A percentile compares a stretch with the other conserved stretches of the same genome.
Conservation (phyloP, 306 rosid species). For the Heteromeles arbutifolia region DNA sequence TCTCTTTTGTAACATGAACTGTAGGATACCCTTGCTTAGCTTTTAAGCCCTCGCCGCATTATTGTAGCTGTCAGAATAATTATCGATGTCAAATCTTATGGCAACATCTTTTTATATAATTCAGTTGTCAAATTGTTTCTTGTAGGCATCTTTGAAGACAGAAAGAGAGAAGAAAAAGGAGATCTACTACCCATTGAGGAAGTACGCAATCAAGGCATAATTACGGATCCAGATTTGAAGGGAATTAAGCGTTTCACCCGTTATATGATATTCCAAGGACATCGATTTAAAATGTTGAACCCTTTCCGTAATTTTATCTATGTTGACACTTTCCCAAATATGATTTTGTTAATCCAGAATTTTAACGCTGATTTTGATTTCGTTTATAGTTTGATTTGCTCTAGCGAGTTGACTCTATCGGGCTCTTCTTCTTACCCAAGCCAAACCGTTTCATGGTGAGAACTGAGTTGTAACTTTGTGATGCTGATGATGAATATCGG, state of each 20-base stretch:
- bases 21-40: background rate
- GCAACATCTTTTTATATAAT: background rate
- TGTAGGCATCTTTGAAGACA: constrained; percentile 67
- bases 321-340: background rate
- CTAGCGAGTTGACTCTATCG: background rate
- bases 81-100: background rate
- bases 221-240: background rate
- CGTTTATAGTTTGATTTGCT: background rate
- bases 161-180: constrained; percentile 67
- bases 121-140: background rate
- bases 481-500: background rate
- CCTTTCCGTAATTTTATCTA: background rate
- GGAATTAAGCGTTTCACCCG: background rate
- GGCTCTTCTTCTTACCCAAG: background rate
- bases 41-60: background rate
- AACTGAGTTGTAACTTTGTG: background rate
- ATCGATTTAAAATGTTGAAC: background rate
- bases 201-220: constrained; percentile 81
- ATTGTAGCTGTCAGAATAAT: background rate
- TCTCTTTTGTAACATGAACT: background rate
- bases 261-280: background rate
- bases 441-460: too few relatives aligned
- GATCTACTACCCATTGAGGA: constrained; percentile 77
- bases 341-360: background rate
- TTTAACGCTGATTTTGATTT: background rate